Base-by-base conservation (phyloP, 2,329 filamentous ascomycete species). In the Trichoderma lentiforme region DNA sequence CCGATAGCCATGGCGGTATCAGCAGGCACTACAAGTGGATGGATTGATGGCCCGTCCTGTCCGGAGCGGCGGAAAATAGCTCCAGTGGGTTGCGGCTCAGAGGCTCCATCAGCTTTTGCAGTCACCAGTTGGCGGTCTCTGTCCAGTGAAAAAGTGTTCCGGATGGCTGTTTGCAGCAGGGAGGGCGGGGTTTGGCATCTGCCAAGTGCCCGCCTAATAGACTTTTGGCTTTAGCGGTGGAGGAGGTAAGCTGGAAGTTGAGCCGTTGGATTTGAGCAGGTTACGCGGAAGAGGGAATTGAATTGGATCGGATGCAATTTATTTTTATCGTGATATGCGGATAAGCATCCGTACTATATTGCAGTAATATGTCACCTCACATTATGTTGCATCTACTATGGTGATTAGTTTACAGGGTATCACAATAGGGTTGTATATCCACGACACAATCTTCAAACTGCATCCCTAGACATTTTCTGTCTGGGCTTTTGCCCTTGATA, bases 11-110 rank as follows among this genome's bases (percentile, higher is more conserved):
- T 53, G 43, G 43, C 43, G 18, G 53, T 30, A 57, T 26, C 53
- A 57, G 53, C 14, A 39, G 24, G 65, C 56, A 18, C 34, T 39
- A 47, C 9, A 32, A 18, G 26, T 69, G 56, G 65, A 68, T 47
- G 65, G 53, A 68, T 61, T 60, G 66, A 69, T 69, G 66, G 28
- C 12, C 66, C 66, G 66, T 28, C 56, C 39, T 28, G 51, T 36
- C 66, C 66, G 66, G 57, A 61, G 66, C 56, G 66, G 66, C 66
- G 56, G 56, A 69, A 69, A 69, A 51, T 34, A 51, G 66, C 66
- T 32, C 66, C 56, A 69, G 66, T 39, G 26, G 56, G 28, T 51
- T 62, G 57, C 56, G 66, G 66, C 66, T 36, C 39, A 61, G 66
- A 67, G 51, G 64, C 64, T 67, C 43, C 43, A 51, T 51, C 43